Evolutionary conservation across 768 basidiomycete genomes (phyloP).

Genomic region (Mycena olivaceomarginata): DNA sequence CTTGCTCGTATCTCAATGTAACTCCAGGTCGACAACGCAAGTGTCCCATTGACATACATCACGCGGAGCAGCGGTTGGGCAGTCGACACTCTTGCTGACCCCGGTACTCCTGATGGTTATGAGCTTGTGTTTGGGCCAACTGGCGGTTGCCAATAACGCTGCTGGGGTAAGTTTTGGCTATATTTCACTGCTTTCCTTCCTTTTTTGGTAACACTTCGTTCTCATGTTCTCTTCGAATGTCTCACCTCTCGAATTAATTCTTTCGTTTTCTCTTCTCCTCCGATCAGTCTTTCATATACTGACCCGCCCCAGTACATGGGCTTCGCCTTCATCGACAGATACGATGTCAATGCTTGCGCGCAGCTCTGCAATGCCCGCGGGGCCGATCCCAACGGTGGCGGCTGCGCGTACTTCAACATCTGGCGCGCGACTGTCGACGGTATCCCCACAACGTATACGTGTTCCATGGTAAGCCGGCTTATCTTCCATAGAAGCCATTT

Average conservation of each 20-base stretch:
- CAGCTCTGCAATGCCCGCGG: conserved; percentile 65
- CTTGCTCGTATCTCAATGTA: neutral
- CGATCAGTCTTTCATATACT: neutral
- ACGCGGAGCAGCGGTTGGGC: conserved; percentile 67
- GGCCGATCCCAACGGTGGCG: conserved; percentile 63
- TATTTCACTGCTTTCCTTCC: neutral
- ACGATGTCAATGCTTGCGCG: conserved; percentile 68
- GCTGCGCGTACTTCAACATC: conserved; percentile 73
- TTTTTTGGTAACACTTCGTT: neutral
- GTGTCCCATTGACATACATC: conserved; percentile 59
- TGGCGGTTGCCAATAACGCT: conserved; percentile 69
- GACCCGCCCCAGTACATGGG: conserved; percentile 65
- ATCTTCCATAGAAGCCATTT: neutral
- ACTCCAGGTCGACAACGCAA: conserved; percentile 44
- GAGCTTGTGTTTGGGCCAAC: conserved; percentile 67
- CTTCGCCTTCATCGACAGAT: conserved; percentile 68
- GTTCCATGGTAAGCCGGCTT: conserved; percentile 63
- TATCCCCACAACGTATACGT: conserved; percentile 68
- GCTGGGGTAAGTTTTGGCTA: conserved; percentile 53
- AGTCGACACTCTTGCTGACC: conserved; percentile 59
- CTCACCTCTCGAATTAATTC: no score
- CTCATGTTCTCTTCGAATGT: neutral
- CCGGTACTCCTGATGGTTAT: conserved; percentile 64
- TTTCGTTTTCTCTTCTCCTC: neutral
- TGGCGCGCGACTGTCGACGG: conserved; percentile 70